phyloP scores from a whole-genome alignment of 306 rosid species.

The Trichosanthes cucumerina region DNA sequence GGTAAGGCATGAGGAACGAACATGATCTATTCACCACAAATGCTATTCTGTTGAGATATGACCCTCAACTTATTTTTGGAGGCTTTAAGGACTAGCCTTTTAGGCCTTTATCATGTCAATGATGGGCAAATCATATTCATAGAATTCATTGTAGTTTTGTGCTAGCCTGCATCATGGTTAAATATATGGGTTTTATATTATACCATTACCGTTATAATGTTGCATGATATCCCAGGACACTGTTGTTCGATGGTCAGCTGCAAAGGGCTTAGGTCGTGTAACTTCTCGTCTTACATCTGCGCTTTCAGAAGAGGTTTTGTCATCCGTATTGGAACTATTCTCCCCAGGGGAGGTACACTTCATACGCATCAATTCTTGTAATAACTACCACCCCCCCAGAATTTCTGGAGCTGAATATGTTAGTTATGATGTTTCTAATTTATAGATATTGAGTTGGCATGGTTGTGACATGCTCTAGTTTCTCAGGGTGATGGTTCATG shows the following conservation, averaged over 20 bases:
- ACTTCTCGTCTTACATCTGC: constrained; percentile 72
- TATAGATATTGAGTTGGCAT: neutral
- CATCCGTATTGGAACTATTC: constrained; percentile 81
- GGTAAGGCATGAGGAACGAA: neutral
- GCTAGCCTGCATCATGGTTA: neutral
- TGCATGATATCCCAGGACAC: constrained; percentile 54
- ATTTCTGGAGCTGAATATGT: neutral
- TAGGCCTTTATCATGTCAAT: neutral
- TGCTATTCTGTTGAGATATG: neutral
- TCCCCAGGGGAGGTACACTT: constrained; percentile 79
- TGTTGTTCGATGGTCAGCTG: constrained; percentile 98
- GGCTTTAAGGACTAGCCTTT: neutral
- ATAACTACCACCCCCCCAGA: neutral
- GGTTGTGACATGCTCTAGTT: constrained; percentile 8
- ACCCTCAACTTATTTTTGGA: constrained; percentile 2
- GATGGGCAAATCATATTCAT: neutral
- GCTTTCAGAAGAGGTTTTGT: constrained; percentile 79
- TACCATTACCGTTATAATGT: constrained; percentile 12
- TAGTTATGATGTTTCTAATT: neutral
- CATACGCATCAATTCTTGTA: constrained; percentile 10
- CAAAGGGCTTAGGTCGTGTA: constrained; percentile 88
- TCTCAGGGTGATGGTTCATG: constrained; percentile 97
- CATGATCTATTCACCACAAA: neutral
- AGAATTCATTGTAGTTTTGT: neutral
- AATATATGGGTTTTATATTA: neutral